Base-by-base conservation (phyloP, 75 land plant genomes). In the Picea sitchensis region DNA sequence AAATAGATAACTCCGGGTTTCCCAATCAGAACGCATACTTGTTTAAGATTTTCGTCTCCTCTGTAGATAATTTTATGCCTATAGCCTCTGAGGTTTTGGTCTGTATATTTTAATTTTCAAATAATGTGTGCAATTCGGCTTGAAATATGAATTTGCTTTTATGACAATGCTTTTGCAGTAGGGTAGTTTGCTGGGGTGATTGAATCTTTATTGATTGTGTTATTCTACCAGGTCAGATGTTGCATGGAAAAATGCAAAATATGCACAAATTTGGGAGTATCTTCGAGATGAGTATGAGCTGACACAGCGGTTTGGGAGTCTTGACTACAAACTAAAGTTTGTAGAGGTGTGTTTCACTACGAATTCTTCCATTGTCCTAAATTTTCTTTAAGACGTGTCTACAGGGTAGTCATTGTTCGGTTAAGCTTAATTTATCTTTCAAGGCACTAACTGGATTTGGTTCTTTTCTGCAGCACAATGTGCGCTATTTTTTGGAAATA, bases 181-280 rank as follows among this genome's bases (percentile, higher is more conserved):
- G 71, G 71, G 11, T 65, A 34, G 41, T 67, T 51, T 67, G 71
- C 41, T 67, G 18, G 71, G 17, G 71, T 17, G 36, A 17, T 36
- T 47, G 23, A 47, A 73, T 21, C 18, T 23, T 62, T 14, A 30
- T 77, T 77, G 14, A 8, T 72, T 31, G 20, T 61, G 23, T 77
- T 21, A 61, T 58, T 77, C 20, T 81, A 76, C 5, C 87, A 92
- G 92, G 82, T 87, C 95, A 59, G 95, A 93, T 38, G 90, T 92
- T 81, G 95, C 94, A 21, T 93, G 95, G 95, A 86, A 82, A 71
- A 86, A 91, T 87, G 95, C 95, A 32, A 93, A 93, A 74, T 93
- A 91, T 86, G 91, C 92, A 58, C 86, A 82, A 65, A 92, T 93
- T 81, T 85, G 90, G 86, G 94, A 91, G 65, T 93, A 82, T 65